phyloP scores from a whole-genome alignment of 805 yeast species.

The Candida boidinii region DNA sequence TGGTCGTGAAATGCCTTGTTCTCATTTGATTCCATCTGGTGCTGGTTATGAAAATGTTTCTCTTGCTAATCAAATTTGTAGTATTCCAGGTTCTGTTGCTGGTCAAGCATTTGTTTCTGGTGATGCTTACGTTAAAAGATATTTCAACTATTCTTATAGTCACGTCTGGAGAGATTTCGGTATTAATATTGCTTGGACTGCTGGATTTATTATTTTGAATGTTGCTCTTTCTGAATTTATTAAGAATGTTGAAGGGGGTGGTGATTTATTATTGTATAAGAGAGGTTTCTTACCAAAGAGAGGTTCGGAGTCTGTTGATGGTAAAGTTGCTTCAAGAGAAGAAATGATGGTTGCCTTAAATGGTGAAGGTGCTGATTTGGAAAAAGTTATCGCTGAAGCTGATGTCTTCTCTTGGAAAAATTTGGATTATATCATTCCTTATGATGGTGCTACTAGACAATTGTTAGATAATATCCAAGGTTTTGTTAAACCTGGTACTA shows the following conservation, averaged over 20 bases:
- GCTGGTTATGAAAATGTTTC: slow-evolving; percentile 39
- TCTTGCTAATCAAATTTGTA: slow-evolving; percentile 36
- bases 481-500: slow-evolving; percentile 40
- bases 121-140: slow-evolving; percentile 25
- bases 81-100: slow-evolving; percentile 36
- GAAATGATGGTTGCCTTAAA: slow-evolving; percentile 20
- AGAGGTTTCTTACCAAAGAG: slow-evolving; percentile 30
- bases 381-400: slow-evolving; percentile 11
- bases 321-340: slow-evolving; percentile 23
- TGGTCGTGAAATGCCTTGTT: slow-evolving; percentile 43
- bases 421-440: slow-evolving; percentile 47
- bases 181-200: slow-evolving; percentile 38
- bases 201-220: slow-evolving; percentile 15
- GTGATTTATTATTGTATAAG: slow-evolving; percentile 30
- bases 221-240: slow-evolving; percentile 19
- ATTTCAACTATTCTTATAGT: slow-evolving; percentile 26
- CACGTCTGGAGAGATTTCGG: slow-evolving; percentile 43
- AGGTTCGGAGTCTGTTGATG: slow-evolving; percentile 31
- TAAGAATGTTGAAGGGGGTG: slow-evolving; percentile 15
- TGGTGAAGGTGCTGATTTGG: slow-evolving; percentile 16
- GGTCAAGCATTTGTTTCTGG: slow-evolving; percentile 21
- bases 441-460: slow-evolving; percentile 31
- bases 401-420: slow-evolving; percentile 59
- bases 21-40: slow-evolving; percentile 44
- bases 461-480: slow-evolving; percentile 36